Conservation (phyloP, 352 stramenopile species). For the Peronospora destructor region DNA sequence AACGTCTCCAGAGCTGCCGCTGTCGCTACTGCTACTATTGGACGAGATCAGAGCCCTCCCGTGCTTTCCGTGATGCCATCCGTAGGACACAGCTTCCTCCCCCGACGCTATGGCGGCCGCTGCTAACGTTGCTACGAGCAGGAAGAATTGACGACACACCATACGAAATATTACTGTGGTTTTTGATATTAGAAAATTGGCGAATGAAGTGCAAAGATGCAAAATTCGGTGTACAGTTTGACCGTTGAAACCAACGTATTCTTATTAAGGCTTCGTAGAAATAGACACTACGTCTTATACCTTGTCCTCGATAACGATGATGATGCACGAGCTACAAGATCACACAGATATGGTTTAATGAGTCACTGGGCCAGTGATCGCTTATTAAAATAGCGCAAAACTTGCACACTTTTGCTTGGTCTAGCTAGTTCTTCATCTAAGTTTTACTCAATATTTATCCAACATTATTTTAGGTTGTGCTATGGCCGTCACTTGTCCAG, state of each 20-base stretch:
- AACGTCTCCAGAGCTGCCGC: constrained; percentile 8
- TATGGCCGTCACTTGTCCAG: too few species aligned
- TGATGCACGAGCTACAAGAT: too few species aligned
- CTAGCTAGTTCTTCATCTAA: too few species aligned
- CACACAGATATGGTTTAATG: too few species aligned
- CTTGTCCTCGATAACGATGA: too few species aligned
- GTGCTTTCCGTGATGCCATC: background rate
- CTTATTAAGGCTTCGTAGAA: background rate
- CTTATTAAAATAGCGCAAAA: too few species aligned
- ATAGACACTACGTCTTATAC: too few species aligned
- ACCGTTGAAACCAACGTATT: too few species aligned
- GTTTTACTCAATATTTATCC: too few species aligned
- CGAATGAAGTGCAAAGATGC: constrained; percentile 13
- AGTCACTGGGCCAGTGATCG: too few species aligned
- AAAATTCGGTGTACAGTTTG: background rate
- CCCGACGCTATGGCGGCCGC: constrained; percentile 14
- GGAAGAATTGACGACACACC: constrained; percentile 27
- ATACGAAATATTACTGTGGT: constrained; percentile 6
- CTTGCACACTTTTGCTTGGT: too few species aligned
- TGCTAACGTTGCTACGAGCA: constrained; percentile 24
- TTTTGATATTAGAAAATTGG: constrained; percentile 1
- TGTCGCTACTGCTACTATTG: constrained; percentile 9
- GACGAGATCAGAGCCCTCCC: background rate
- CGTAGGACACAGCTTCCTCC: constrained; percentile 4
- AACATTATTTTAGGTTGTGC: too few species aligned